Evolutionary conservation across 2,329 filamentous ascomycete species (phyloP).

Genomic region (Stromatinia cepivora): DNA sequence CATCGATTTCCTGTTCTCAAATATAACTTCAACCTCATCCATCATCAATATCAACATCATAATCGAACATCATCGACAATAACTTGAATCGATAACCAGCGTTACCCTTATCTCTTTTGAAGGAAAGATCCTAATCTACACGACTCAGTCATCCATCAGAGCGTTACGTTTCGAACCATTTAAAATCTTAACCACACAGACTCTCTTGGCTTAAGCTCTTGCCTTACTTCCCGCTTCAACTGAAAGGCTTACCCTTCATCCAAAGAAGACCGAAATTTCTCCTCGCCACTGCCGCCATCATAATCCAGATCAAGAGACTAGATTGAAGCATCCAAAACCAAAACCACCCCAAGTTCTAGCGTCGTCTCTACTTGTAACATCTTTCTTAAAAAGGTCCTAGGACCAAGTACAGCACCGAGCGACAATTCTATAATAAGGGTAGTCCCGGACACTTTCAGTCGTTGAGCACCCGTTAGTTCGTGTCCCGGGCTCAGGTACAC

Average conservation of each 20-base stretch:
- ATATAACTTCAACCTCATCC: constrained; percentile 10
- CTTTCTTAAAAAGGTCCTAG: constrained; percentile 12
- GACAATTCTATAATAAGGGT: constrained; percentile 18
- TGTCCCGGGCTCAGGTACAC: constrained; percentile 21
- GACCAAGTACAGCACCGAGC: constrained; percentile 22
- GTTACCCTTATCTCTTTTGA: constrained; percentile 1
- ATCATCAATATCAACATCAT: constrained; percentile 10
- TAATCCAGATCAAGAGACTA: constrained; percentile 18
- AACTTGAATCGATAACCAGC: background rate
- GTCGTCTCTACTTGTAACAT: constrained; percentile 23
- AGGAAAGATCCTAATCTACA: constrained; percentile 7
- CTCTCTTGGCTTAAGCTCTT: constrained; percentile 8
- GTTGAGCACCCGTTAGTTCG: constrained; percentile 24
- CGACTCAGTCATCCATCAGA: constrained; percentile 16
- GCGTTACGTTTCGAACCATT: constrained; percentile 15
- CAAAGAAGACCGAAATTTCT: background rate
- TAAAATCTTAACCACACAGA: constrained; percentile 1
- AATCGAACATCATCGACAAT: background rate
- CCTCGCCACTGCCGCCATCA: constrained; percentile 20
- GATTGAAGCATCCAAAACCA: constrained; percentile 6
- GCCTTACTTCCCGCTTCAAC: constrained; percentile 4
- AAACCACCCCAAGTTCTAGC: constrained; percentile 16
- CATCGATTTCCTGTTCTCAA: constrained; percentile 16
- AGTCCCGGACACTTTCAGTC: constrained; percentile 20
- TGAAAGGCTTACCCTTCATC: constrained; percentile 22